A percentile compares a stretch with the other conserved stretches of the same genome.
phyloP scores from a whole-genome alignment of 192 early-diverging fungal species.

The Entophlyctis luteolus region DNA sequence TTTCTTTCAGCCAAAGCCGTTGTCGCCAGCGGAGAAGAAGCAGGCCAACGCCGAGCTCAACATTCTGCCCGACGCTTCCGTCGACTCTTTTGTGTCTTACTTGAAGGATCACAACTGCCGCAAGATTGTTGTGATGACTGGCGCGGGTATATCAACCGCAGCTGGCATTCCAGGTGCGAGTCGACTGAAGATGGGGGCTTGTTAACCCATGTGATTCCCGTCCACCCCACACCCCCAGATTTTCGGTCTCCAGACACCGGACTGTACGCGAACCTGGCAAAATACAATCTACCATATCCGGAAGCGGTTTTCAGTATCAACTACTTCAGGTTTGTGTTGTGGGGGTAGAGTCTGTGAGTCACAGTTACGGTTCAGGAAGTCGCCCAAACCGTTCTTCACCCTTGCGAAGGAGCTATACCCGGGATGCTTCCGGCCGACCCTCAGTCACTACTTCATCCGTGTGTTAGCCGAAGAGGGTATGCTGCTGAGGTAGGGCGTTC shows the following conservation, averaged over 20 bases:
- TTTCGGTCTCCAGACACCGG: conserved; percentile 90
- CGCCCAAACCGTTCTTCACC: conserved; percentile 85
- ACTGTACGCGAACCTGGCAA: conserved; percentile 74
- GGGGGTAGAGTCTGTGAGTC: not conserved
- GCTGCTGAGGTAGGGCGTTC: conserved; percentile 55
- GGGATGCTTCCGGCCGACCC: conserved; percentile 68
- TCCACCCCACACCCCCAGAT: conserved; percentile 49
- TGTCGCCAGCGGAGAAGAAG: conserved; percentile 19
- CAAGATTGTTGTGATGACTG: conserved; percentile 79
- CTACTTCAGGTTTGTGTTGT: conserved; percentile 61
- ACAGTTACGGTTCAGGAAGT: conserved; percentile 6
- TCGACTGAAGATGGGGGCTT: not conserved
- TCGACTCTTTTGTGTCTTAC: conserved; percentile 38
- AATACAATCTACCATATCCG: conserved; percentile 86
- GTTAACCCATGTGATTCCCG: too few relatives aligned
- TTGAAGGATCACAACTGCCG: conserved; percentile 32
- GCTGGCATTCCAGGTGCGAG: conserved; percentile 62
- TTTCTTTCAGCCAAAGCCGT: not conserved
- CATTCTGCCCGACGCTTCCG: conserved; percentile 30
- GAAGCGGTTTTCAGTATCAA: conserved; percentile 92
- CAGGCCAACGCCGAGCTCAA: conserved; percentile 16
- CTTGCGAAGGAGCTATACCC: conserved; percentile 92
- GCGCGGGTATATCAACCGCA: conserved; percentile 73
- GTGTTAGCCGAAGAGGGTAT: conserved; percentile 70
- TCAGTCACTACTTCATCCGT: conserved; percentile 84